These are phyloP conservation scores for Mortierella sp. DNA, from an alignment of 371 early-diverging fungal species.

Conservation along the genomic window DNA sequence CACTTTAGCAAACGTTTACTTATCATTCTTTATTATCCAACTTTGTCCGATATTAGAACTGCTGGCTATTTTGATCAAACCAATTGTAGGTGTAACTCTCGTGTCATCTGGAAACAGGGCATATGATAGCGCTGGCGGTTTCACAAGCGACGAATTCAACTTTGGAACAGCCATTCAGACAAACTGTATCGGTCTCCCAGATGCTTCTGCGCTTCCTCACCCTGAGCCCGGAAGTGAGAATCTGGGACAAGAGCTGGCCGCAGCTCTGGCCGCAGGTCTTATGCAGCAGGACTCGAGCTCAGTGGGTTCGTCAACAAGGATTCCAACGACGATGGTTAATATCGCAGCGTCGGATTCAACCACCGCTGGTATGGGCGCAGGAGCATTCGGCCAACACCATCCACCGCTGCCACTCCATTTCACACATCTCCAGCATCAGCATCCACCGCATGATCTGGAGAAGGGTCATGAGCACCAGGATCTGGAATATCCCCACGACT, in stretches of 20 bases:
- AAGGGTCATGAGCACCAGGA: not conserved
- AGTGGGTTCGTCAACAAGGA: not conserved
- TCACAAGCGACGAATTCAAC: conserved; percentile 14
- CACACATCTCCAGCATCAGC: not conserved
- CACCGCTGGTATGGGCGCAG: conserved; percentile 18
- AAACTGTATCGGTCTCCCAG: not conserved
- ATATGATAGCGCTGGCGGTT: conserved; percentile 16
- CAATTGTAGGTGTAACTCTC: conserved; percentile 47
- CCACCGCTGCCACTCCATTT: not conserved
- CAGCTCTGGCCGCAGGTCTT: not conserved
- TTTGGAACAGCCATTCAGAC: conserved; percentile 29
- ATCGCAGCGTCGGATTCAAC: conserved; percentile 10
- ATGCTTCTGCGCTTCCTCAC: not conserved
- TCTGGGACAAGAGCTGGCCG: not conserved
- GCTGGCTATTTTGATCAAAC: conserved; percentile 52
- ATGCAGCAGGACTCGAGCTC: not conserved
- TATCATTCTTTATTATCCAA: not conserved
- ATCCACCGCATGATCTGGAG: not conserved
- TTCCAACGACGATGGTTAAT: conserved; percentile 25
- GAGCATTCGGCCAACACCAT: conserved; percentile 17
- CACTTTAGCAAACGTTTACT: not conserved
- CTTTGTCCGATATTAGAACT: conserved; percentile 24
- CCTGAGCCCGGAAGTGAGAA: not conserved
- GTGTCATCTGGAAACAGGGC: conserved; percentile 20
- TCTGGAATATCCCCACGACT: conserved; percentile 20